Percentiles rank a stretch among this genome's conserved stretches.
These are phyloP conservation scores for Prunus fruticosa DNA, from an alignment of 306 rosid genomes.

Conservation along the genomic window DNA sequence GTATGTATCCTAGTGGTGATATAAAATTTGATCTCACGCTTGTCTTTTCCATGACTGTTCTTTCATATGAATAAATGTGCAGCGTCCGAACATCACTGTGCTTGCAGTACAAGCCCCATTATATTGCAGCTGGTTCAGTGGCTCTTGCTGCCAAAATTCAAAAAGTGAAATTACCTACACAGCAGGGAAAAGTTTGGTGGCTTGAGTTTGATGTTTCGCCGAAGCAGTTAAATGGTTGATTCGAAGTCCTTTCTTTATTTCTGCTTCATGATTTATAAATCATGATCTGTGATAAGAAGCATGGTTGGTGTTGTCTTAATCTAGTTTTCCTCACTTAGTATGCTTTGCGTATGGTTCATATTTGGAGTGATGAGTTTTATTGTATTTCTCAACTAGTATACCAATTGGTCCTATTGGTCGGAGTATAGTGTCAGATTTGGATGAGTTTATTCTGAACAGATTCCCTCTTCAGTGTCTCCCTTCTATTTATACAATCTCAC, in stretches of 20 bases:
- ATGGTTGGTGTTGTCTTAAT: background rate
- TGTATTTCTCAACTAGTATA: background rate
- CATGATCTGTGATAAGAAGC: background rate
- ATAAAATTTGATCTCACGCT: background rate
- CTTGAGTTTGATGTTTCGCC: slow-evolving; percentile 48
- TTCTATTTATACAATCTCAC: background rate
- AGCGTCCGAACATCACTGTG: slow-evolving; percentile 51
- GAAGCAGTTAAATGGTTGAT: slow-evolving; percentile 43
- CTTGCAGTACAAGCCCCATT: slow-evolving; percentile 52
- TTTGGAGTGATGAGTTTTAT: background rate
- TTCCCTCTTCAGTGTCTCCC: background rate
- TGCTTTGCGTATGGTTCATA: background rate
- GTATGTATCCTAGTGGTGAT: background rate
- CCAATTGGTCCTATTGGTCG: background rate
- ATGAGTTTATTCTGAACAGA: background rate
- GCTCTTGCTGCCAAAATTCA: slow-evolving; percentile 51
- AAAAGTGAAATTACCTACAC: slow-evolving; percentile 43
- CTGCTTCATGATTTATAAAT: background rate
- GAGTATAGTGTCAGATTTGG: background rate
- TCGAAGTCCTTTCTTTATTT: background rate
- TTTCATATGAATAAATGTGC: slow-evolving; percentile 20
- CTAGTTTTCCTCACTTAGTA: background rate
- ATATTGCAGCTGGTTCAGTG: slow-evolving; percentile 49
- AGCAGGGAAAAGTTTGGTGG: slow-evolving; percentile 49
- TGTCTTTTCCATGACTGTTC: background rate